Evolutionary conservation across 2,329 filamentous ascomycete species (phyloP).

Genomic region (Fusarium sp.): DNA sequence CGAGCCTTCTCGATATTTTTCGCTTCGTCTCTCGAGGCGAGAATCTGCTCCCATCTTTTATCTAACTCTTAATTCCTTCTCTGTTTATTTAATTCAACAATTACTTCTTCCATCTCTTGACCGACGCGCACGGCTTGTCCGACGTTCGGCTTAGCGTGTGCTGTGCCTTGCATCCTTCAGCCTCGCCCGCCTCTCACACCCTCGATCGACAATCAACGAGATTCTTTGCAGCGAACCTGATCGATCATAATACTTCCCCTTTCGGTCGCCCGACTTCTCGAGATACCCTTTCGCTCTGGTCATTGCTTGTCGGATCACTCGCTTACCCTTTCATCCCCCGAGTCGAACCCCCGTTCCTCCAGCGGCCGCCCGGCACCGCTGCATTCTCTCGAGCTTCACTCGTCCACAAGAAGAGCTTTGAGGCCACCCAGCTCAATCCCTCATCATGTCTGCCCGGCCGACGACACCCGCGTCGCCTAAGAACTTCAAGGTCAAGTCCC

Average conservation of each 20-base stretch:
- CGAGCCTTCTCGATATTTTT: background rate
- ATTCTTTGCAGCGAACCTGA: background rate
- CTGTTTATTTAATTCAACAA: constrained; percentile 1
- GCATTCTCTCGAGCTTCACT: constrained; percentile 2
- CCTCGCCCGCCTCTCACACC: constrained; percentile 23
- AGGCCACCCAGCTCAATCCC: constrained; percentile 7
- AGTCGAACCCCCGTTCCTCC: constrained; percentile 14
- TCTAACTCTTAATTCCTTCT: background rate
- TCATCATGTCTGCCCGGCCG: constrained; percentile 60
- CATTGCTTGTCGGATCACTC: background rate
- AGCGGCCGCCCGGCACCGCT: constrained; percentile 1
- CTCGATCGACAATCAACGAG: constrained; percentile 12
- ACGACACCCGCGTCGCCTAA: constrained; percentile 67
- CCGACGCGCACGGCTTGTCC: constrained; percentile 21
- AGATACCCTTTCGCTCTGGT: background rate
- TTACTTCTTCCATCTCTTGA: background rate
- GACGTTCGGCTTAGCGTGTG: constrained; percentile 25
- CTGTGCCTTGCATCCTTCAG: constrained; percentile 27
- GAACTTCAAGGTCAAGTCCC: constrained; percentile 70
- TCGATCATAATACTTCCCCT: background rate
- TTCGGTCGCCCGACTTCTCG: background rate
- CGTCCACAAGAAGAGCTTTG: background rate
- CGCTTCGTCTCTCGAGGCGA: background rate
- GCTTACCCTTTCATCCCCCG: background rate
- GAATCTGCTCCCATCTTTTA: background rate